Conservation (phyloP, 2,329 filamentous ascomycete species). For the Arthrinium phaeospermum region DNA sequence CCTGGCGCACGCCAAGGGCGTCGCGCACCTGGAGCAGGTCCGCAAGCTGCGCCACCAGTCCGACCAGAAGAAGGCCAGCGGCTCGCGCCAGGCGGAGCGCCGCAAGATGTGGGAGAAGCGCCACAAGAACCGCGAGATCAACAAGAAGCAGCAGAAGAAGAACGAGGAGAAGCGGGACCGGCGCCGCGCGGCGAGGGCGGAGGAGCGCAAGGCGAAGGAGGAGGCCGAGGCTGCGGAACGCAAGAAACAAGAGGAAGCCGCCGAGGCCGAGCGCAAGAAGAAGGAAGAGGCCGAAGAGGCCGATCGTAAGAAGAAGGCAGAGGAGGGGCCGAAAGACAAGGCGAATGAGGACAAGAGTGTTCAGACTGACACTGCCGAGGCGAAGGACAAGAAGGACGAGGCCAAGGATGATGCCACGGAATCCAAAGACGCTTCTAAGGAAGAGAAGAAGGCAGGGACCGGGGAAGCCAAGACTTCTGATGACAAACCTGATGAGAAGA, state of each 20-base stretch:
- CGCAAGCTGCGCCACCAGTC: slow-evolving; percentile 55
- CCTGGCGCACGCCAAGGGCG: slow-evolving; percentile 64
- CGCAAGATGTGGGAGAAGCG: slow-evolving; percentile 57
- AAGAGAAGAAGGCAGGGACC: slow-evolving; percentile 19
- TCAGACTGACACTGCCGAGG: background rate
- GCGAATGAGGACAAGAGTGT: slow-evolving; percentile 33
- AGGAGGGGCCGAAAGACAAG: slow-evolving; percentile 37
- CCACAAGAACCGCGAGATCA: slow-evolving; percentile 44
- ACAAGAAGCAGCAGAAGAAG: slow-evolving; percentile 46
- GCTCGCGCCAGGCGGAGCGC: slow-evolving; percentile 51
- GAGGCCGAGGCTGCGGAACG: slow-evolving; percentile 40
- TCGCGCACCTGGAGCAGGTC: slow-evolving; percentile 56
- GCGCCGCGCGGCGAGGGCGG: slow-evolving; percentile 40
- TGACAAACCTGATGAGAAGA: slow-evolving; percentile 22
- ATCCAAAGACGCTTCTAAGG: slow-evolving; percentile 18
- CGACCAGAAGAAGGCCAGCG: slow-evolving; percentile 55
- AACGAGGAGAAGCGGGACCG: slow-evolving; percentile 45
- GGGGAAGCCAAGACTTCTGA: slow-evolving; percentile 19
- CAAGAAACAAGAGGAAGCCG: slow-evolving; percentile 44
- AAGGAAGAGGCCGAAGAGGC: slow-evolving; percentile 40
- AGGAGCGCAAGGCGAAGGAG: slow-evolving; percentile 47
- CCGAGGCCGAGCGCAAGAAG: slow-evolving; percentile 33
- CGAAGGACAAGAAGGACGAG: slow-evolving; percentile 26
- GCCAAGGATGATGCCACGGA: slow-evolving; percentile 33
- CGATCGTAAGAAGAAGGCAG: slow-evolving; percentile 28